A percentile compares a stretch with the other conserved stretches of the same genome.
Conservation (phyloP, 1,284 basidiomycete species). For the Boletus mariae region DNA sequence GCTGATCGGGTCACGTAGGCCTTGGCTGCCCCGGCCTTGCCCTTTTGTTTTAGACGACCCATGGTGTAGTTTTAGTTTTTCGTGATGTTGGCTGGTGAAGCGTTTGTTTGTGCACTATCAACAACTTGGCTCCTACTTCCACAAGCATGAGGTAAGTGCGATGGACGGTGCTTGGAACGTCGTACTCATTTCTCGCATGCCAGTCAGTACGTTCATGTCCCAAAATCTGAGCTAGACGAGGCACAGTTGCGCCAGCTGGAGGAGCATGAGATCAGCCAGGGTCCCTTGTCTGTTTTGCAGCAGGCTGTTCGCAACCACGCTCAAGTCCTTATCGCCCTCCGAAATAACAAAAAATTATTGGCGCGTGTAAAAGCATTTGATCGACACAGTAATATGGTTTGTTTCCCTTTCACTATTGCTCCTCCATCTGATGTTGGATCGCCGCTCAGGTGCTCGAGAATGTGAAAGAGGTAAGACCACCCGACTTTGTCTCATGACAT, state of each 20-base stretch:
- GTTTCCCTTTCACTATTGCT: constrained; percentile 19
- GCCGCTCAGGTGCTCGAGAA: constrained; percentile 81
- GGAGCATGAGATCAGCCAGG: constrained; percentile 96
- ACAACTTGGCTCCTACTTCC: constrained; percentile 14
- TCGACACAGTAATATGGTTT: constrained; percentile 97
- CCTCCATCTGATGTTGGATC: constrained; percentile 15
- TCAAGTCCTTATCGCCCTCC: constrained; percentile 93
- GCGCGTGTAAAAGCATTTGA: constrained; percentile 99
- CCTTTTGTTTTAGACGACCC: constrained; percentile 88
- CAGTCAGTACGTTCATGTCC: constrained; percentile 95
- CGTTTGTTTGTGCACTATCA: constrained; percentile 31
- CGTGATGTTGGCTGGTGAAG: background rate
- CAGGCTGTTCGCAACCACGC: constrained; percentile 97
- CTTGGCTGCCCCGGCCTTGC: constrained; percentile 92
- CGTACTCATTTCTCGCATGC: constrained; percentile 7
- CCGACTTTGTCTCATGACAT: background rate
- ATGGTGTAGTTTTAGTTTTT: constrained; percentile 41
- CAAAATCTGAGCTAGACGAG: constrained; percentile 97
- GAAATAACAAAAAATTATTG: constrained; percentile 98
- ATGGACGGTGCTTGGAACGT: background rate
- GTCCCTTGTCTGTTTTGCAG: constrained; percentile 95
- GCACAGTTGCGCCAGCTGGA: constrained; percentile 93
- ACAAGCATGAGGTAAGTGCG: constrained; percentile 30
- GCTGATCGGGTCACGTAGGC: constrained; percentile 91
- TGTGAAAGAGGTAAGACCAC: constrained; percentile 79